These are phyloP conservation scores for Solanum chiquidenum DNA, from an alignment of 257 asterid genomes.

Conservation along the genomic window DNA sequence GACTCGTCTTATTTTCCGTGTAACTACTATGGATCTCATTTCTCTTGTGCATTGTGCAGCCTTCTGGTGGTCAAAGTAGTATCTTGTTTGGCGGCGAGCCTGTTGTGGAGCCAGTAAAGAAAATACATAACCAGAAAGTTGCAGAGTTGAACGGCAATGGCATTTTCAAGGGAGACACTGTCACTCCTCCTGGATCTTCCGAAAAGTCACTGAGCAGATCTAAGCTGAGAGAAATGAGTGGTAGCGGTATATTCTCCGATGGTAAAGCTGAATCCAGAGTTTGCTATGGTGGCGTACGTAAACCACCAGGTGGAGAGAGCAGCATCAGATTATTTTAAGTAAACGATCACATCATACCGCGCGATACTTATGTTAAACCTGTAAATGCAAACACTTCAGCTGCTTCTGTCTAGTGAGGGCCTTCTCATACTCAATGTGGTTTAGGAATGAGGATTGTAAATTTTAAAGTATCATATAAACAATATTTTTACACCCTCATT, in stretches of 20 bases:
- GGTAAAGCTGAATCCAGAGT: slow-evolving; percentile 67
- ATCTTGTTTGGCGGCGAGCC: slow-evolving; percentile 74
- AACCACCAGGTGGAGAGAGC: slow-evolving; percentile 95
- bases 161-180: slow-evolving; percentile 70
- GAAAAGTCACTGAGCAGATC: slow-evolving; percentile 76
- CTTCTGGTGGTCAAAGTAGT: slow-evolving; percentile 89
- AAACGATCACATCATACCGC: background rate
- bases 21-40: background rate
- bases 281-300: slow-evolving; percentile 72
- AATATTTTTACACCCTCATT: background rate
- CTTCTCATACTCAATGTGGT: background rate
- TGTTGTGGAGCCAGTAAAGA: slow-evolving; percentile 43
- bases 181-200: slow-evolving; percentile 45
- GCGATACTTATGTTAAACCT: background rate
- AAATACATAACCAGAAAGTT: slow-evolving; percentile 60
- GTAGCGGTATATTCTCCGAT: slow-evolving; percentile 66
- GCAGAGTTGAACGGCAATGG: slow-evolving; percentile 73
- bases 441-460: background rate
- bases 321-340: slow-evolving; percentile 65
- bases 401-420: background rate
- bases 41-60: slow-evolving; percentile 29
- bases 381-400: background rate
- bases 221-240: slow-evolving; percentile 82
- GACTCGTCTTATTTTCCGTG: background rate
- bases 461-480: background rate